A percentile compares a stretch with the other conserved stretches of the same genome.
Evolutionary conservation across 176 grass and related monocot genomes (phyloP).

Genomic region (Cocos nucifera): DNA sequence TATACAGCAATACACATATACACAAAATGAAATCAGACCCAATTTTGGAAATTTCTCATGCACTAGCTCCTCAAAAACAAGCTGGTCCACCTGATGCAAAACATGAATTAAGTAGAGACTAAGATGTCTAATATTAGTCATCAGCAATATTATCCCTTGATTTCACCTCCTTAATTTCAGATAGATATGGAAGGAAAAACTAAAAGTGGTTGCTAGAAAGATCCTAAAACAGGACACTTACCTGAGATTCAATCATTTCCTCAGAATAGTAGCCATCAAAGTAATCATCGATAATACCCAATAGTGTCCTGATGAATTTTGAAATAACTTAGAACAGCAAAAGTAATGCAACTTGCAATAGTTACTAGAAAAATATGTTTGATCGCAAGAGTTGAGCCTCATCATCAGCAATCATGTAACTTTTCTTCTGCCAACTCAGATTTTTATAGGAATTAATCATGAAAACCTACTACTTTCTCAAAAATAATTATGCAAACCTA

Average conservation of each 20-base stretch:
- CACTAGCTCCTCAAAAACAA: slow-evolving; percentile 86
- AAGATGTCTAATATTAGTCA: background rate
- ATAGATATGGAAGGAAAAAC: slow-evolving; percentile 4
- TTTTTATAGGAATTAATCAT: no score
- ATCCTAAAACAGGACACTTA: slow-evolving; percentile 20
- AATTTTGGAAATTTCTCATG: slow-evolving; percentile 95
- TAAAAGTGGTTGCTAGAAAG: no score
- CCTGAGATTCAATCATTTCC: slow-evolving; percentile 99
- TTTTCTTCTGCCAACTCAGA: no score
- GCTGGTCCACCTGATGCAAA: slow-evolving; percentile 80
- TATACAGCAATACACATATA: background rate
- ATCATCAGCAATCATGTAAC: no score
- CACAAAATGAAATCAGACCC: slow-evolving; percentile 42
- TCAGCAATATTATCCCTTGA: background rate
- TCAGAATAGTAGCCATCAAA: slow-evolving; percentile 98
- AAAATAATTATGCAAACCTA: slow-evolving; percentile 24
- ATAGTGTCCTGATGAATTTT: slow-evolving; percentile 53
- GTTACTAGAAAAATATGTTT: no score
- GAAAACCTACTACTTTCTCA: no score
- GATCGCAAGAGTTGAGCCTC: no score
- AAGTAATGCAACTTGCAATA: no score
- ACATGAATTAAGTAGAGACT: slow-evolving; percentile 13
- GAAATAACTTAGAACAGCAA: background rate
- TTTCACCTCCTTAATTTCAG: background rate
- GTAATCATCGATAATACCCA: slow-evolving; percentile 91